Percentiles rank a stretch among this genome's conserved stretches.
Conservation (phyloP, 495 filamentous ascomycete genomes). For the Trichocladium antarcticum region DNA sequence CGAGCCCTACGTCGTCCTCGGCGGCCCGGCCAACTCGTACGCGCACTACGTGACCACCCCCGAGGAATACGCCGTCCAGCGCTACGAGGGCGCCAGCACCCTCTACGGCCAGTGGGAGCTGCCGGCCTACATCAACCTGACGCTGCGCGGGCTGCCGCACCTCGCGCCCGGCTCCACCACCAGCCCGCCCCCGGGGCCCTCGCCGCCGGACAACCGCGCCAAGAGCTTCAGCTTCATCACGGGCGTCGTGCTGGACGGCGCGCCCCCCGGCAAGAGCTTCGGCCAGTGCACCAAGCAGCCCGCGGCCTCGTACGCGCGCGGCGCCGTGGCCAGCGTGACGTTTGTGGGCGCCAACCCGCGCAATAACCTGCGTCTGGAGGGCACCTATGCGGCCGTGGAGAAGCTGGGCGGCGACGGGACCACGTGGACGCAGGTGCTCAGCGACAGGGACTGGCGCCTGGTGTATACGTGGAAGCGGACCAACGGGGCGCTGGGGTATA, state of each 20-base stretch:
- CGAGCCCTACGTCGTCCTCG: slow-evolving; percentile 53
- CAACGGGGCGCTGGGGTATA: slow-evolving; percentile 58
- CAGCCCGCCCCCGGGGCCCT: slow-evolving; percentile 47
- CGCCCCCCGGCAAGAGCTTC: slow-evolving; percentile 56
- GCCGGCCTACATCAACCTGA: slow-evolving; percentile 79
- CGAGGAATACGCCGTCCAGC: slow-evolving; percentile 82
- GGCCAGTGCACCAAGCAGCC: slow-evolving; percentile 56
- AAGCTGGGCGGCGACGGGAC: slow-evolving; percentile 30
- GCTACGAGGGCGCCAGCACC: slow-evolving; percentile 93
- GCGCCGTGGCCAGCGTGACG: slow-evolving; percentile 52
- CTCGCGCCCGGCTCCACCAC: slow-evolving; percentile 43
- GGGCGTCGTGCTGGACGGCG: slow-evolving; percentile 62
- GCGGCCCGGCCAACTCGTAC: slow-evolving; percentile 87
- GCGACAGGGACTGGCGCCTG: slow-evolving; percentile 70
- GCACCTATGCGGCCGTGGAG: slow-evolving; percentile 75
- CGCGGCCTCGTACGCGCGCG: slow-evolving; percentile 43
- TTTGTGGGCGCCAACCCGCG: slow-evolving; percentile 89
- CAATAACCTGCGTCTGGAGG: slow-evolving; percentile 73
- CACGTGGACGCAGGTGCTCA: slow-evolving; percentile 56
- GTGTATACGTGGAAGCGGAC: slow-evolving; percentile 75
- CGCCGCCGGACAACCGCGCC: slow-evolving; percentile 68
- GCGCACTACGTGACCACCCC: slow-evolving; percentile 85
- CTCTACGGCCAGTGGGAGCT: slow-evolving; percentile 77
- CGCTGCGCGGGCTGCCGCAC: slow-evolving; percentile 57
- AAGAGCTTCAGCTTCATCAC: slow-evolving; percentile 68